Base-by-base conservation (phyloP, 306 rosid genomes). In the Senna tora region DNA sequence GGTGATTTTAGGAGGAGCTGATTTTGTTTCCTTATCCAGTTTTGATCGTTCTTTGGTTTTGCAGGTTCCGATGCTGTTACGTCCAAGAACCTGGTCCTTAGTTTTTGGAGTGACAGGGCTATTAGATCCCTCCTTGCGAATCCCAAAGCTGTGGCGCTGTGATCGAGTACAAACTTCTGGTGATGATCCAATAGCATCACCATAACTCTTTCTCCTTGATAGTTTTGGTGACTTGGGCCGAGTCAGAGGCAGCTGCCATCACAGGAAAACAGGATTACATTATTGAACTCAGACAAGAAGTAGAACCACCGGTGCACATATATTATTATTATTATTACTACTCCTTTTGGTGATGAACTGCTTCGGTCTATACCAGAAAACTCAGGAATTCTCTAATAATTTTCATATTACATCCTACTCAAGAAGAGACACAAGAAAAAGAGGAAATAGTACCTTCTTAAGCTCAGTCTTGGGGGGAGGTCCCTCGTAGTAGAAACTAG, bases 181-280 rank as follows among this genome's bases (percentile, higher is more conserved):
- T 52, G 79, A 15, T 25, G 79, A 2, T 67, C 10, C 49, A 19
- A 58, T 25, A 61, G 84, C 92, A 73, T 95, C 97, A 19, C 97
- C 84, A 39, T 72, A 81, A 92, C 99, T 95, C 88, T 41, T 92
- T 90, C 99, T 92, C 79, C 97, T 84, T 51, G 80, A 64, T 22
- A 89, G 84, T 66, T 89, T 92, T 25, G 99, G 99, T 20, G 97
- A 95, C 85, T 85, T 91, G 17, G 99, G 96, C 33, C 86, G 86
- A 45, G 99, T 95, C 79, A 92, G 79, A 25, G 99, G 99, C 69
- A 77, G 81, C 99, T 95, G 92, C 61, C 61, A 83, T 42, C 42
- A 86, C 56, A 81, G 30, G 41, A 36, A 39, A 61, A 57, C 41
- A 28, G 55, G 33, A 43, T 61, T 32, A 42, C 30, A 58, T 17